phyloP scores from a whole-genome alignment of 805 yeast genomes.

The Pichia cephalocereana region DNA sequence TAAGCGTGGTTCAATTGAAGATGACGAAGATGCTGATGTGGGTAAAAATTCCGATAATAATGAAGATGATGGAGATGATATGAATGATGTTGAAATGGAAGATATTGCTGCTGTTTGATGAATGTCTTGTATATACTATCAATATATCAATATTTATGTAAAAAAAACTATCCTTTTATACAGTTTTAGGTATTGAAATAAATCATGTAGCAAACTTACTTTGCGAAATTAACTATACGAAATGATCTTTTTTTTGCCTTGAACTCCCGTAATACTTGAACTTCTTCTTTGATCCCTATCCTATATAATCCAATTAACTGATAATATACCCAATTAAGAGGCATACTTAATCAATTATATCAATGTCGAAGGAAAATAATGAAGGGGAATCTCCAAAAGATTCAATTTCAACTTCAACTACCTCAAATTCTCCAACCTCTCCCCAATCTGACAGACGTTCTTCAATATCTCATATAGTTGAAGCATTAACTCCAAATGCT shows the following conservation, averaged over 20 bases:
- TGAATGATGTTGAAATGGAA: constrained; percentile 68
- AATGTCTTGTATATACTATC: background rate
- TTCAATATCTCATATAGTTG: constrained; percentile 6
- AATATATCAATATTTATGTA: too few species aligned
- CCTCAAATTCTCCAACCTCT: background rate
- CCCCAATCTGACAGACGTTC: background rate
- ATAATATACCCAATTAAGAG: background rate
- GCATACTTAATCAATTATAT: background rate
- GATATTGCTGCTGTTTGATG: constrained; percentile 41
- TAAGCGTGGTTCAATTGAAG: constrained; percentile 40
- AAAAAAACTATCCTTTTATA: too few species aligned
- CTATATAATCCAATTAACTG: too few species aligned
- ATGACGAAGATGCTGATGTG: constrained; percentile 29
- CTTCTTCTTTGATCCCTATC: too few species aligned
- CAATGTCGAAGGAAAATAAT: background rate
- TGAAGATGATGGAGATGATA: constrained; percentile 52
- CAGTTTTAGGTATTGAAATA: too few species aligned
- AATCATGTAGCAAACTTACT: too few species aligned
- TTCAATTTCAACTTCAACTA: background rate
- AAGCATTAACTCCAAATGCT: constrained; percentile 1
- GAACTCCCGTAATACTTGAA: too few species aligned
- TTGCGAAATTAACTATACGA: too few species aligned
- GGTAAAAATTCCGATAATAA: constrained; percentile 25
- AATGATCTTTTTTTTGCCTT: too few species aligned
- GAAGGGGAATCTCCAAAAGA: background rate